Conservation (phyloP, 345 rosid species). For the Lumnitzera littorea region DNA sequence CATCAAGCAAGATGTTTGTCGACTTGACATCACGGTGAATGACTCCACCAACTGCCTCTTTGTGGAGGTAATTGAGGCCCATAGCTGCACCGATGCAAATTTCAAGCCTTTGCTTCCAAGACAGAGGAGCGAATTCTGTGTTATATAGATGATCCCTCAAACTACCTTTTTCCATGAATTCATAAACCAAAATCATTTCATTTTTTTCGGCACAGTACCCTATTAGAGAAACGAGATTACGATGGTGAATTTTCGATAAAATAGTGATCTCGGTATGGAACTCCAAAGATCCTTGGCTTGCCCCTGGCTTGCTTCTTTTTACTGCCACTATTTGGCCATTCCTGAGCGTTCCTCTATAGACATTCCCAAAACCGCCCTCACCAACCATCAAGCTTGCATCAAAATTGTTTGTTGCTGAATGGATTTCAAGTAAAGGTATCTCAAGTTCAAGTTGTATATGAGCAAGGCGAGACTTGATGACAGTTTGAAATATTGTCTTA, state of each 20-base stretch:
- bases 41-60: conserved; percentile 29
- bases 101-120: conserved; percentile 52
- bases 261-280: too few species aligned
- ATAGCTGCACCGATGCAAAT: conserved; percentile 54
- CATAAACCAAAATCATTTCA: too few species aligned
- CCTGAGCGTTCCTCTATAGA: conserved; percentile 32
- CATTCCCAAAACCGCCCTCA: conserved; percentile 41
- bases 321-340: conserved; percentile 38
- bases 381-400: too few species aligned
- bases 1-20: conserved; percentile 13
- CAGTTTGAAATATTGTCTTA: conserved; percentile 11
- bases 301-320: conserved; percentile 7
- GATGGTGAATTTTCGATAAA: too few species aligned
- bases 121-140: conserved; percentile 25
- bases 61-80: conserved; percentile 48
- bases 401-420: conserved; percentile 14
- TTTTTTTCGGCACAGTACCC: too few species aligned
- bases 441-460: conserved; percentile 28
- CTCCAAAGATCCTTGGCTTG: too few species aligned
- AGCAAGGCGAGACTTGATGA: conserved; percentile 12
- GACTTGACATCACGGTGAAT: conserved; percentile 60
- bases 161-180: too few species aligned
- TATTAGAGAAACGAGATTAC: too few species aligned
- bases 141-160: conserved; percentile 31
- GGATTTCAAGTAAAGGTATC: conserved; percentile 33